Base-by-base conservation (phyloP, 2,329 filamentous ascomycete species). In the Onygenales sp. region DNA sequence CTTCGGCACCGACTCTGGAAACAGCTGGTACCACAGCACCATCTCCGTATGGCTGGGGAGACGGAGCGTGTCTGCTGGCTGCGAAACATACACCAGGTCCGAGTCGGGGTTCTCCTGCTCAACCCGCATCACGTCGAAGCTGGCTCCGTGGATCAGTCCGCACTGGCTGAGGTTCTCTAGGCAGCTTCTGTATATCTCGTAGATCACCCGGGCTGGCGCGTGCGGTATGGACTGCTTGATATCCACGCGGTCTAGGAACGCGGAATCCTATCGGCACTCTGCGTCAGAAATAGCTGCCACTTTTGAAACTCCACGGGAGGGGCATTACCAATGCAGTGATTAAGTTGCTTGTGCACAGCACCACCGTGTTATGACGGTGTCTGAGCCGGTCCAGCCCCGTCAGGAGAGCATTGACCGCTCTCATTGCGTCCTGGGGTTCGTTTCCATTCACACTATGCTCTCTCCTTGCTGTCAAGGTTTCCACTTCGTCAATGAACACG, bases 261-360 rank as follows among this genome's bases (percentile, higher is more conserved):
- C 76, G 4, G 65, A 57, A 54, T 78, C 74, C 62, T 67, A 42
- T 43, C 6, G 21, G 4, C 5, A 27, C 31, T 46, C 21, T 40
- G n/a, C 6, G 17, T 34, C 3, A 14, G 21, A 42, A 32, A 45
- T 27, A 27, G 21, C 21, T 27, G 31, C 34, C 45, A 21, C 4
- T 52, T 6, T 32, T 17, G 8, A 42, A 34, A 9, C 10, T 11
- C 17, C 21, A 21, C 7, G 14, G 14, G 13, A 32, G 45, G 3
- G 32, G 11, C 8, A 9, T 31, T 14, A 13, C 70, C 57, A 78
- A 65, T 7, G 69, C 70, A 10, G 61, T 63, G 11, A 74, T 62
- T 7, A 78, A 60, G 52, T 79, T 79, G 61, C 71, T 78, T 0
- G 77, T 78, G 59, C 74, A 78, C 34, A 78, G 62, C 6, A 77